Evolutionary conservation across 2,329 filamentous ascomycete species (phyloP), one percentile per base, ranked within the genome.

Genomic region (Colletotrichum magnum): DNA sequence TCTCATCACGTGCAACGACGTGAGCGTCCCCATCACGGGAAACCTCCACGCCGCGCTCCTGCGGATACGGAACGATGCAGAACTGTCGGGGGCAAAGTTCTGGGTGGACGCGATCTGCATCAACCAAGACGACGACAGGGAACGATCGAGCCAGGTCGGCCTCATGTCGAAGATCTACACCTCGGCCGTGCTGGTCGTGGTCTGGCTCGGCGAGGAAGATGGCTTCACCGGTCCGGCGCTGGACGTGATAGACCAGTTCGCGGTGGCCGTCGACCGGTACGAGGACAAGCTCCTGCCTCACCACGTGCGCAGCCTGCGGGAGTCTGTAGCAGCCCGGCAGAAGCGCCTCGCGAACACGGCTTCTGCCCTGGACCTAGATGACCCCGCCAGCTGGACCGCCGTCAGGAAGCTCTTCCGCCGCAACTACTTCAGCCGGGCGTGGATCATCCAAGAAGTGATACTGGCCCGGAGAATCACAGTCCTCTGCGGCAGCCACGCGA

Each of bases 81-180:
- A 43, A 15, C 41, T 43, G 1, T 5, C 41, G 6, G 15, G 15
- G 21, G 18, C 28, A 39, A 60, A 43, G 28, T 50, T 61, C 21
- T 71, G 70, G 70, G 57, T 73, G 15, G 71, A 73, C 47, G 70
- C 68, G 26, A 65, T 73, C 41, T 73, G 57, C 13, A 72, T 73
- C 13, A 68, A 72, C 28, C 72, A 73, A 51, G 43, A 56, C 2
- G 56, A 72, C 39, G 18, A 69, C n/a, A 41, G 43, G 12, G 71
- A 70, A 52, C 52, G 72, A n/a, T 72, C 69, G 43, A 59, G 53
- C 15, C 68, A 72, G 36, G 72, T 72, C 4, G 47, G 53, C 24
- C 54, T 72, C 54, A 73, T 73, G 72, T 48, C 64, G 6, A 58
- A 51, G 18, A 71, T 73, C 18, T 73, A 72, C 47, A 59, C 58